Percentiles rank a stretch among this genome's conserved stretches.
phyloP scores from a whole-genome alignment of 1,284 basidiomycete species.

The Lentinula novae-zelandiae region DNA sequence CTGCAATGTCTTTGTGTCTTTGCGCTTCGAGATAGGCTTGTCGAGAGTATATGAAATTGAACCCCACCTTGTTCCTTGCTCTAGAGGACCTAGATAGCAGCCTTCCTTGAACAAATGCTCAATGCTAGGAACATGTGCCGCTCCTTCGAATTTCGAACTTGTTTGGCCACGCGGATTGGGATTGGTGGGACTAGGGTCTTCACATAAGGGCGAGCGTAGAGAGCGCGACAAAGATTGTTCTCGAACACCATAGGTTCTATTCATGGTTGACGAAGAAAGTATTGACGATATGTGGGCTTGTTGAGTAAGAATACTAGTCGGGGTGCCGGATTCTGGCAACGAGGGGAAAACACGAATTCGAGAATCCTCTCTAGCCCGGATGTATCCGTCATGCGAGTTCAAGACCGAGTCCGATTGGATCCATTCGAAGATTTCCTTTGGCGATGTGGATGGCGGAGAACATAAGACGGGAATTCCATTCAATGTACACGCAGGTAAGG shows the following conservation, averaged over 20 bases:
- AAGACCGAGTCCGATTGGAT: background rate
- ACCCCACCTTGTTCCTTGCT: background rate
- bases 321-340: too few relatives aligned
- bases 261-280: background rate
- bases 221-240: background rate
- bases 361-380: background rate
- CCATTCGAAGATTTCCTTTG: background rate
- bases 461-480: background rate
- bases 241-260: background rate
- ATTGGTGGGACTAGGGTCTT: background rate
- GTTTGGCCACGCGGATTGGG: background rate
- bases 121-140: background rate
- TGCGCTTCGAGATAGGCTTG: constrained; percentile 1
- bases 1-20: too few relatives aligned
- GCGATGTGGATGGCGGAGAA: background rate
- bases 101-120: background rate
- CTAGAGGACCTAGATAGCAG: background rate
- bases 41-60: background rate
- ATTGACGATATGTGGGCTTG: background rate
- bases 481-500: background rate
- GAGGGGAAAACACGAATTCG: background rate
- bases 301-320: background rate
- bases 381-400: background rate
- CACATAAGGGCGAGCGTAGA: background rate
- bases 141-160: background rate